A percentile compares a stretch with the other conserved stretches of the same genome.
phyloP scores from a whole-genome alignment of 331 rosid genomes.

The Quercus lobata region DNA sequence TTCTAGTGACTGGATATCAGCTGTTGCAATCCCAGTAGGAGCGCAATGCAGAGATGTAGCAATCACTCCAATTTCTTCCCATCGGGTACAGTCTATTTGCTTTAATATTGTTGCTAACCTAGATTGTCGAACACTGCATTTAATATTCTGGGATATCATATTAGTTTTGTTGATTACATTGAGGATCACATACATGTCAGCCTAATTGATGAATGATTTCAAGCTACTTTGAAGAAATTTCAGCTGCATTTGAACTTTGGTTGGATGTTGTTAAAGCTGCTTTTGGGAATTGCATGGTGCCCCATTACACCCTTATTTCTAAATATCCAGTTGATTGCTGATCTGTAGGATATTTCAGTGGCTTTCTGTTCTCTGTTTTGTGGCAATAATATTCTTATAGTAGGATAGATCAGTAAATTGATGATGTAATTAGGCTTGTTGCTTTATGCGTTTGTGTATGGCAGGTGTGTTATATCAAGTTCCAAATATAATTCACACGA shows the following conservation, averaged over 20 bases:
- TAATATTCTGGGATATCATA: not conserved
- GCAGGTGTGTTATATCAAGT: not conserved
- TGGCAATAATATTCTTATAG: not conserved
- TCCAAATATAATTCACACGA: not conserved
- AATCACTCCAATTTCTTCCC: conserved; percentile 42
- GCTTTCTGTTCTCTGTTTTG: not conserved
- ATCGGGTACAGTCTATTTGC: conserved; percentile 41
- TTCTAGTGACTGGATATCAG: conserved; percentile 62
- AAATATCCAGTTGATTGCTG: not conserved
- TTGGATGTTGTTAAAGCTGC: not conserved
- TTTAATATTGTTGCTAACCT: not conserved
- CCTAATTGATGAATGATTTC: not conserved
- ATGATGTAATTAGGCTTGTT: not conserved
- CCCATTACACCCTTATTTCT: not conserved
- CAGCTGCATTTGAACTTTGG: not conserved
- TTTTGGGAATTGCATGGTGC: not conserved
- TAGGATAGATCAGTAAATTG: not conserved
- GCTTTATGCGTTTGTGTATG: not conserved
- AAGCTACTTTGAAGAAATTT: not conserved
- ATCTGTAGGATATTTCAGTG: not conserved
- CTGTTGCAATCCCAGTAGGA: conserved; percentile 64
- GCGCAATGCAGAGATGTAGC: conserved; percentile 81
- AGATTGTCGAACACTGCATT: not conserved
- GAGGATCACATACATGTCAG: not conserved
- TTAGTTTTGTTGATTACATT: not conserved